phyloP scores from a whole-genome alignment of 2,329 filamentous ascomycete species.

The Cryphonectria naterciae region DNA sequence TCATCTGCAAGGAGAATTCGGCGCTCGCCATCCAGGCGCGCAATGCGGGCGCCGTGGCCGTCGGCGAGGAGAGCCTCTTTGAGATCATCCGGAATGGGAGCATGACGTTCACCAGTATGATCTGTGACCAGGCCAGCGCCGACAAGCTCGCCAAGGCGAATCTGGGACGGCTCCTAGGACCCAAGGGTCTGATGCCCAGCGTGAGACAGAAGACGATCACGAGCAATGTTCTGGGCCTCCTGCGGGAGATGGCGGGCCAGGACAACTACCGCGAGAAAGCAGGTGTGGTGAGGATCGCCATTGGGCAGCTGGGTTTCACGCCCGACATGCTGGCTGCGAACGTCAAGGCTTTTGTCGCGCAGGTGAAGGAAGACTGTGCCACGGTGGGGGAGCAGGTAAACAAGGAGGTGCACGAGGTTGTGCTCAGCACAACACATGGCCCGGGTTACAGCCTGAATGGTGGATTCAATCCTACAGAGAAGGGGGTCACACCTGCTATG shows the following conservation, averaged over 20 bases:
- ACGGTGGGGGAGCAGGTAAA: conserved; percentile 64
- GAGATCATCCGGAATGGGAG: conserved; percentile 72
- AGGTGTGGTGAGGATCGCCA: conserved; percentile 84
- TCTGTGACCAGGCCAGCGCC: conserved; percentile 82
- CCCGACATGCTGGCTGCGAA: conserved; percentile 86
- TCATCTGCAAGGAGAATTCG: conserved; percentile 85
- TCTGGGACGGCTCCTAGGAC: conserved; percentile 81
- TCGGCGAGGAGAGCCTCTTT: conserved; percentile 87
- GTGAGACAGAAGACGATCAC: conserved; percentile 88
- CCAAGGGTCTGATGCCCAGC: conserved; percentile 90
- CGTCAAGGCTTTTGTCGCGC: conserved; percentile 74
- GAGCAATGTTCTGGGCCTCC: conserved; percentile 72
- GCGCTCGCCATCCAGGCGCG: conserved; percentile 73
- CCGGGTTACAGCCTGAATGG: conserved; percentile 88
- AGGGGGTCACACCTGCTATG: conserved; percentile 56
- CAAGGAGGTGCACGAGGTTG: conserved; percentile 75
- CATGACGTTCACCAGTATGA: conserved; percentile 85
- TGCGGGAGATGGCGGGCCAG: conserved; percentile 82
- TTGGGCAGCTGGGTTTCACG: conserved; percentile 88
- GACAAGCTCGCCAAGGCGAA: conserved; percentile 78
- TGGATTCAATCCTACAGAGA: conserved; percentile 68
- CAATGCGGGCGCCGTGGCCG: conserved; percentile 77
- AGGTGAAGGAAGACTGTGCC: conserved; percentile 77
- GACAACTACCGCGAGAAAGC: conserved; percentile 84
- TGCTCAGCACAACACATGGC: conserved; percentile 84